Evolutionary conservation across 2,329 filamentous ascomycete species (phyloP).

Genomic region (Fusarium beomiforme): DNA sequence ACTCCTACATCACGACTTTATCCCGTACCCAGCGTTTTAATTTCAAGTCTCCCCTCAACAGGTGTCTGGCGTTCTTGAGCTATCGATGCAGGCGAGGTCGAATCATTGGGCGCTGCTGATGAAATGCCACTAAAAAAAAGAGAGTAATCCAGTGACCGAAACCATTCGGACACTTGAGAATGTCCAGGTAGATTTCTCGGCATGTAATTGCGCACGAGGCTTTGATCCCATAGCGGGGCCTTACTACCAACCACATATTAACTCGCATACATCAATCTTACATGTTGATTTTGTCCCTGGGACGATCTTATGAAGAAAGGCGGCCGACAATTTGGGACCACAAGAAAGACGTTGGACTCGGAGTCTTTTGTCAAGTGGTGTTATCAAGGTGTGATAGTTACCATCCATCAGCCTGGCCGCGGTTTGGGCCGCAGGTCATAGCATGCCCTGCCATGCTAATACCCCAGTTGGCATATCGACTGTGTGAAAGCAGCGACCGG

Average conservation of each 20-base stretch:
- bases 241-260: background rate
- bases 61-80: background rate
- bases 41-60: background rate
- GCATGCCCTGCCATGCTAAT: slow-evolving; percentile 25
- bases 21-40: background rate
- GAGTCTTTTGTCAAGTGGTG: slow-evolving; percentile 35
- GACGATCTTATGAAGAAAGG: slow-evolving; percentile 10
- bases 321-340: slow-evolving; percentile 16
- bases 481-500: slow-evolving; percentile 30
- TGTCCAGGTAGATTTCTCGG: background rate
- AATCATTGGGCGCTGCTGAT: background rate
- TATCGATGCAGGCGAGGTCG: background rate
- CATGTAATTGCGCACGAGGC: background rate
- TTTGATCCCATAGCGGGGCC: background rate
- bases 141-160: background rate
- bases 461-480: slow-evolving; percentile 13
- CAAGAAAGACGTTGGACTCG: background rate
- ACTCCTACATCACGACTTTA: background rate
- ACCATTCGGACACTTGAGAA: background rate
- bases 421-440: slow-evolving; percentile 39
- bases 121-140: background rate
- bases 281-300: slow-evolving; percentile 3
- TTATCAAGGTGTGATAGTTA: slow-evolving; percentile 26
- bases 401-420: slow-evolving; percentile 37
- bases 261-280: slow-evolving; percentile 12